A percentile compares a stretch with the other conserved stretches of the same genome.
Evolutionary conservation across 1,284 basidiomycete species (phyloP).

Genomic region (Apiotrichum gracile): DNA sequence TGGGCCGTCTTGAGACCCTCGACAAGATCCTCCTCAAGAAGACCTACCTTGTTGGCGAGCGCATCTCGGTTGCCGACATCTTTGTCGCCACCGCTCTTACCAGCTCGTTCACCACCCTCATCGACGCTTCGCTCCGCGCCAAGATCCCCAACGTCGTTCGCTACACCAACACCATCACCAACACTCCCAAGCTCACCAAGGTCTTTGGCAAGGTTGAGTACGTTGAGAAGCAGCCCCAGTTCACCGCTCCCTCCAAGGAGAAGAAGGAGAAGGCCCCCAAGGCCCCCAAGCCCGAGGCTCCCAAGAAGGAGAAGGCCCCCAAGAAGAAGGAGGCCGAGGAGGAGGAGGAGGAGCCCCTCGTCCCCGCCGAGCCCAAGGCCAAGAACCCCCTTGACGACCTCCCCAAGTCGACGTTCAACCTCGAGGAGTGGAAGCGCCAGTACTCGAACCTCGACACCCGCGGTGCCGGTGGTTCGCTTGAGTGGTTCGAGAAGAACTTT

Average conservation of each 20-base stretch:
- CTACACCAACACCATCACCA: constrained; percentile 67
- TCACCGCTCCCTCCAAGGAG: constrained; percentile 66
- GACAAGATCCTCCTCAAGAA: constrained; percentile 67
- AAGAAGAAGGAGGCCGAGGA: constrained; percentile 56
- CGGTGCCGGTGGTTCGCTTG: constrained; percentile 63
- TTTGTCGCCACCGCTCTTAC: constrained; percentile 59
- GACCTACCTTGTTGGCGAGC: constrained; percentile 90
- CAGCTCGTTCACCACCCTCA: constrained; percentile 49
- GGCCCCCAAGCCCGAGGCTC: constrained; percentile 53
- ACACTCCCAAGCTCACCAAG: constrained; percentile 68
- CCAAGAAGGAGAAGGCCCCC: constrained; percentile 48
- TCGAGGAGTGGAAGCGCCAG: constrained; percentile 96
- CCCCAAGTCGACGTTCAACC: constrained; percentile 86
- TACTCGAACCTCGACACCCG: constrained; percentile 97
- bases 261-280: constrained; percentile 53
- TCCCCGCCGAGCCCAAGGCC: constrained; percentile 63
- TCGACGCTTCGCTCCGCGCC: constrained; percentile 62
- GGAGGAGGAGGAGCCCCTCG: constrained; percentile 60
- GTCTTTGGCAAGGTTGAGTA: constrained; percentile 61
- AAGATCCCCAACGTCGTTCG: constrained; percentile 74
- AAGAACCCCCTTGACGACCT: constrained; percentile 93
- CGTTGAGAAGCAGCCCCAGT: constrained; percentile 66
- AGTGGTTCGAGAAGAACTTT: constrained; percentile 87
- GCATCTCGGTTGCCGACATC: constrained; percentile 89
- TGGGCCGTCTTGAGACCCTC: constrained; percentile 50